Conservation (phyloP, 2,329 filamentous ascomycete species). For the Hymenoscyphus salicellus region DNA sequence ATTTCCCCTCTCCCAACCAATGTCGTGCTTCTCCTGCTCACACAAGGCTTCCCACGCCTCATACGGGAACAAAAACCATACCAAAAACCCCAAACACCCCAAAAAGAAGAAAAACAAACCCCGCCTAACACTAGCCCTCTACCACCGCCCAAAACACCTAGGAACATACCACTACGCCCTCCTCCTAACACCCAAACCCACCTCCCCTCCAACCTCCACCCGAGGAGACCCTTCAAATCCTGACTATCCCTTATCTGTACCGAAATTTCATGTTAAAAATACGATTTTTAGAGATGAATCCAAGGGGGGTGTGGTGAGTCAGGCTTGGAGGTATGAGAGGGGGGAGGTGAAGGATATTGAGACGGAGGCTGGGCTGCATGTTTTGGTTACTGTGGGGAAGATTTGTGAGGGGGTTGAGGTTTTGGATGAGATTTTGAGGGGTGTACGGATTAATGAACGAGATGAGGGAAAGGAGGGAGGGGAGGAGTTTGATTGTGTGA, state of each 20-base stretch:
- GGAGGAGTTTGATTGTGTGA: neutral
- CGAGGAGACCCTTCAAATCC: neutral
- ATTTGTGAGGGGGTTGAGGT: neutral
- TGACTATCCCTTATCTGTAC: neutral
- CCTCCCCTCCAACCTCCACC: neutral
- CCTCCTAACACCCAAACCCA: conserved; percentile 8
- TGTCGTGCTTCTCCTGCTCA: conserved; percentile 3
- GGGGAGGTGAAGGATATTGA: neutral
- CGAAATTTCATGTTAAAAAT: conserved; percentile 7
- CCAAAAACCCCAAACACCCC: no score
- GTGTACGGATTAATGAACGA: neutral
- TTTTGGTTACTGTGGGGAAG: conserved; percentile 8
- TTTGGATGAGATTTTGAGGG: neutral
- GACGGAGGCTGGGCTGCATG: neutral
- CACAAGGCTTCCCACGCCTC: no score
- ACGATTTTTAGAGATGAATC: neutral
- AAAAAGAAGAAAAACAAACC: conserved; percentile 5
- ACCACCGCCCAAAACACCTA: conserved; percentile 1
- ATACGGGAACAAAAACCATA: no score
- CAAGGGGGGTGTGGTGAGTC: neutral
- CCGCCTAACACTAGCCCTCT: conserved; percentile 12
- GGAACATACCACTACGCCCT: conserved; percentile 3
- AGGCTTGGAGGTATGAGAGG: neutral
- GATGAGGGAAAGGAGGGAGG: neutral
- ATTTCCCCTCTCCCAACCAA: neutral